Percentiles rank a stretch among this genome's conserved stretches.
Evolutionary conservation across 306 rosid genomes (phyloP).

Genomic region (Albizia julibrissin): DNA sequence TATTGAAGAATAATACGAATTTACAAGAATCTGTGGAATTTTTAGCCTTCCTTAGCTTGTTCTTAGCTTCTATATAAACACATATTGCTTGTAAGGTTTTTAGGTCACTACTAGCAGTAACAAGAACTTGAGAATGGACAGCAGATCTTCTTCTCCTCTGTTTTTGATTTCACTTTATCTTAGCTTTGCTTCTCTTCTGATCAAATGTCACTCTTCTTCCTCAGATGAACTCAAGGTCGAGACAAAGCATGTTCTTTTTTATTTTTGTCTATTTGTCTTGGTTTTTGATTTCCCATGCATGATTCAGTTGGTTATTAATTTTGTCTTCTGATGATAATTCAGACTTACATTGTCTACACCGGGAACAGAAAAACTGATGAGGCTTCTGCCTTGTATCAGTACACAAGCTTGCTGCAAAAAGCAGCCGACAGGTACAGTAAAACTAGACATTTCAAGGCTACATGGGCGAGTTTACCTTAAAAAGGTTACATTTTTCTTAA

Average conservation of each 20-base stretch:
- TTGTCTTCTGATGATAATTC: not conserved
- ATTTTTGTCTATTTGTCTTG: not conserved
- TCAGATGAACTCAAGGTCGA: constrained; percentile 26
- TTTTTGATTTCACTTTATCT: constrained; percentile 14
- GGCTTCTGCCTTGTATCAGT: not conserved
- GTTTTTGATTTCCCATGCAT: constrained; percentile 2
- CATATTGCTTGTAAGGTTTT: not conserved
- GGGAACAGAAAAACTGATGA: not conserved
- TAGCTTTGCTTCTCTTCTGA: constrained; percentile 19
- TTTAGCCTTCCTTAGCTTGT: not conserved
- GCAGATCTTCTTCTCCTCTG: not conserved
- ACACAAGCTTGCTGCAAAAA: constrained; percentile 12
- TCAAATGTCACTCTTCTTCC: constrained; percentile 27
- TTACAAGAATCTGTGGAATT: not conserved
- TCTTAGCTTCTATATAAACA: constrained; percentile 13
- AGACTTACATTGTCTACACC: not conserved
- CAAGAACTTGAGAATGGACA: constrained; percentile 16
- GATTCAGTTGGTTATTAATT: not conserved
- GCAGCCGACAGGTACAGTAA: constrained; percentile 43
- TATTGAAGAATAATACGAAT: not conserved
- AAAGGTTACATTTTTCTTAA: not conserved
- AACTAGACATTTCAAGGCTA: not conserved
- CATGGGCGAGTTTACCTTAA: not conserved
- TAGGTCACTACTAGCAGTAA: not conserved
- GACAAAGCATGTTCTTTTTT: not conserved